phyloP scores from a whole-genome alignment of 495 filamentous ascomycete genomes.

The Articulospora tetracladia region DNA sequence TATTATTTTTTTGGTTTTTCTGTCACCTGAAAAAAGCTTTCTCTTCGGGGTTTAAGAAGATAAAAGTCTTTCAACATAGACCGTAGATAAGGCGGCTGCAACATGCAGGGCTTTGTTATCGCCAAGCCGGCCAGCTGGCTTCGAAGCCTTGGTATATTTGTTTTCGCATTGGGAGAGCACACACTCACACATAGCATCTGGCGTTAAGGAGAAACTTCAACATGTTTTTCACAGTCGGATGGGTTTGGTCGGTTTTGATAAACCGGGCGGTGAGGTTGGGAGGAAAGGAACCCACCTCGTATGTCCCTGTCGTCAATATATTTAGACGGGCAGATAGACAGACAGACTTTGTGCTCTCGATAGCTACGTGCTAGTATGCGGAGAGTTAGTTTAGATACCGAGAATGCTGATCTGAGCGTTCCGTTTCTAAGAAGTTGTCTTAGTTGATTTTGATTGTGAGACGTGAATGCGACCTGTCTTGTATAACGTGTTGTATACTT shows the following conservation, averaged over 20 bases:
- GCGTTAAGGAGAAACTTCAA: constrained; percentile 31
- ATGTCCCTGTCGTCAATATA: neutral
- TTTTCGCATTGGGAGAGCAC: constrained; percentile 21
- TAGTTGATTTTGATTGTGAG: neutral
- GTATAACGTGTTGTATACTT: too few species aligned
- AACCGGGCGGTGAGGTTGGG: neutral
- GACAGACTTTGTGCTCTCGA: constrained; percentile 8
- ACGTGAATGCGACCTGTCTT: too few species aligned
- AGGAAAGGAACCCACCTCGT: neutral
- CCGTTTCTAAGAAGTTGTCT: neutral
- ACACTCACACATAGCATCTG: constrained; percentile 19
- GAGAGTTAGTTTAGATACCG: constrained; percentile 3
- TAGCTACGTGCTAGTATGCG: constrained; percentile 15
- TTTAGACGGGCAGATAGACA: too few species aligned
- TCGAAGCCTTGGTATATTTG: neutral
- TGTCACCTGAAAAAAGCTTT: constrained; percentile 10
- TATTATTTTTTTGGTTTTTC: neutral
- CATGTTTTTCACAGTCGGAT: constrained; percentile 27
- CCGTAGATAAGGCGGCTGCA: constrained; percentile 28
- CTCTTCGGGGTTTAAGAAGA: constrained; percentile 17
- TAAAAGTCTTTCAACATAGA: constrained; percentile 35
- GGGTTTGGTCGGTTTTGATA: neutral
- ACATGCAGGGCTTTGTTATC: constrained; percentile 13
- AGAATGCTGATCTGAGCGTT: neutral
- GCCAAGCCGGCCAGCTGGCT: neutral